These are phyloP conservation scores for Hanseniaspora gamundiae DNA, from an alignment of 1,139 yeast genomes.

Conservation along the genomic window DNA sequence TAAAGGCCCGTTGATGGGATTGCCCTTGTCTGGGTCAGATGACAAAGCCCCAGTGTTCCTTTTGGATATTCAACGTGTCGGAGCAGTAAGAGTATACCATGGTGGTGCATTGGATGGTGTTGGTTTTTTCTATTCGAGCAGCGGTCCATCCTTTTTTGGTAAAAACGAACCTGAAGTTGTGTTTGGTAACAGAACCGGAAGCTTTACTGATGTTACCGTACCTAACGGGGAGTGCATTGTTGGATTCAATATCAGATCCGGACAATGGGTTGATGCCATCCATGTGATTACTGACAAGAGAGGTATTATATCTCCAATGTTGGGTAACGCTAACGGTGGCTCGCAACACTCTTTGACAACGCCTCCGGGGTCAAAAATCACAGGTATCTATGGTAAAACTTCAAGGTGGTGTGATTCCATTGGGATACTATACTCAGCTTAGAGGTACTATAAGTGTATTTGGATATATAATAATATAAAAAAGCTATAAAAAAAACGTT, in stretches of 20 bases:
- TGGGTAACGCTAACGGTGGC: constrained; percentile 63
- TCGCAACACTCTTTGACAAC: constrained; percentile 43
- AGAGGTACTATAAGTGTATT: neutral
- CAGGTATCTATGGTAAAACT: constrained; percentile 58
- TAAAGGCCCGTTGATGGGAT: constrained; percentile 16
- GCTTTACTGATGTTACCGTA: constrained; percentile 45
- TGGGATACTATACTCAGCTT: constrained; percentile 31
- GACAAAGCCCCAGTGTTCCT: neutral
- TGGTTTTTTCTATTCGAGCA: constrained; percentile 2
- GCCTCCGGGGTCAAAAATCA: constrained; percentile 45
- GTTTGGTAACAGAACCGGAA: constrained; percentile 53
- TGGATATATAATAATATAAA: neutral
- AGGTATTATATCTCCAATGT: constrained; percentile 41
- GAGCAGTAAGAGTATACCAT: constrained; percentile 46
- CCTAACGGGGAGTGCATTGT: constrained; percentile 40
- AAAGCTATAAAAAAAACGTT: neutral
- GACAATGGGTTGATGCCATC: constrained; percentile 83
- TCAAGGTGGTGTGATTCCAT: constrained; percentile 64
- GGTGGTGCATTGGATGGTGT: constrained; percentile 79
- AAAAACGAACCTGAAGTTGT: constrained; percentile 24
- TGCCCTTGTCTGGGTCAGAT: constrained; percentile 12
- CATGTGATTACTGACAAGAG: constrained; percentile 46
- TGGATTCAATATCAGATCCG: constrained; percentile 56
- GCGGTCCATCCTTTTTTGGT: constrained; percentile 18
- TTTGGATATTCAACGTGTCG: constrained; percentile 19